Percentiles rank a stretch among this genome's conserved stretches.
Evolutionary conservation across 2,329 filamentous ascomycete genomes (phyloP).

Genomic region (Cladosporium sp.): DNA sequence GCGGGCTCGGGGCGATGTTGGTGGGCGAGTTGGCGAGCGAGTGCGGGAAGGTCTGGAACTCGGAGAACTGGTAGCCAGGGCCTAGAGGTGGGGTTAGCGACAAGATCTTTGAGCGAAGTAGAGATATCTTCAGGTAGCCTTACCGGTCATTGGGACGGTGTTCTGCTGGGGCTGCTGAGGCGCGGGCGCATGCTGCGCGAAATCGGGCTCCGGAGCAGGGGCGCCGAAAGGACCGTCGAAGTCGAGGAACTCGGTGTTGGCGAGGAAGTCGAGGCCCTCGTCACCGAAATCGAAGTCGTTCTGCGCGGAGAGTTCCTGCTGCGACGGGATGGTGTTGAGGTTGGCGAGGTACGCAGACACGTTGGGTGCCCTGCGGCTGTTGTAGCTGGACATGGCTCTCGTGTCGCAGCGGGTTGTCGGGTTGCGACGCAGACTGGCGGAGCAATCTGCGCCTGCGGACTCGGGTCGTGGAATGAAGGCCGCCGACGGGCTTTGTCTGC

Average conservation of each 20-base stretch:
- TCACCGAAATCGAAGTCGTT: conserved; percentile 54
- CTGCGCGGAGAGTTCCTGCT: conserved; percentile 46
- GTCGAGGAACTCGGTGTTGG: conserved; percentile 55
- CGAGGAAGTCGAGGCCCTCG: conserved; percentile 49
- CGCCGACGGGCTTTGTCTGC: conserved; percentile 1
- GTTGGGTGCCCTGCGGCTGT: conserved; percentile 71
- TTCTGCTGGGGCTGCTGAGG: conserved; percentile 9
- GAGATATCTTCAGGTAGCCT: background rate
- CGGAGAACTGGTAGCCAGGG: conserved; percentile 41
- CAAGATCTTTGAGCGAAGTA: background rate
- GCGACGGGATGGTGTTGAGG: conserved; percentile 66
- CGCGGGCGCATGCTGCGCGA: conserved; percentile 10
- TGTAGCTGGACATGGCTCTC: conserved; percentile 63
- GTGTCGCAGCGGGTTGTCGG: background rate
- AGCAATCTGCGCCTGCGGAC: conserved; percentile 6
- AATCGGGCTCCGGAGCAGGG: conserved; percentile 3
- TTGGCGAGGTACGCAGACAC: conserved; percentile 85
- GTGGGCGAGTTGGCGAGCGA: conserved; percentile 21
- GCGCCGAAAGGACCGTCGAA: conserved; percentile 49
- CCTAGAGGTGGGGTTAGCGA: conserved; percentile 11
- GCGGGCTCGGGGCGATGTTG: conserved; percentile 22
- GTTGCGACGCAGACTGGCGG: conserved; percentile 7
- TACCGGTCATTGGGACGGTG: conserved; percentile 8
- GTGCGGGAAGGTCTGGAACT: conserved; percentile 37
- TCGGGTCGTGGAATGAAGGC: background rate